These are phyloP conservation scores for Lophiostoma macrostomum DNA, from an alignment of 495 filamentous ascomycete genomes.

Conservation along the genomic window DNA sequence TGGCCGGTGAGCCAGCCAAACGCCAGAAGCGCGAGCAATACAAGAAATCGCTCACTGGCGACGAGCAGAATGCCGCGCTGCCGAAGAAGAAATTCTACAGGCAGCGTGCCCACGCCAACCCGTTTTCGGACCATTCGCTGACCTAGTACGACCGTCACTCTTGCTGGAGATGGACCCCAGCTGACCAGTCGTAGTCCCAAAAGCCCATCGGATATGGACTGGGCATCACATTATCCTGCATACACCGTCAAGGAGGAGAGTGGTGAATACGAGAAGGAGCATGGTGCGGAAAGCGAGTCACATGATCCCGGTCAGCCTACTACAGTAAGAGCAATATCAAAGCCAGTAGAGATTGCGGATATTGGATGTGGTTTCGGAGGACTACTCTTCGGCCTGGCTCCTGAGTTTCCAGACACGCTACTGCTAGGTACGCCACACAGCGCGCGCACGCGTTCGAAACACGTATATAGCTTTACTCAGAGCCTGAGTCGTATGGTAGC, in stretches of 20 bases:
- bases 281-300: constrained; percentile 27
- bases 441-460: neutral
- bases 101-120: constrained; percentile 95
- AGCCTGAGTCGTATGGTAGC: too few species aligned
- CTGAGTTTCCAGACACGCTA: constrained; percentile 73
- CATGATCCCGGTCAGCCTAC: constrained; percentile 6
- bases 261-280: constrained; percentile 8
- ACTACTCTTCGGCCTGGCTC: constrained; percentile 79
- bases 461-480: too few species aligned
- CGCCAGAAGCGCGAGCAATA: constrained; percentile 73
- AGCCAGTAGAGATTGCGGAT: constrained; percentile 87
- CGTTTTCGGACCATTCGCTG: constrained; percentile 88
- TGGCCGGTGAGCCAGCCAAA: constrained; percentile 59
- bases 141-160: constrained; percentile 60
- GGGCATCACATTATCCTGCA: constrained; percentile 79
- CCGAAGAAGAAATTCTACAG: constrained; percentile 94
- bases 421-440: constrained; percentile 61
- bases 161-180: constrained; percentile 14
- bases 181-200: constrained; percentile 58
- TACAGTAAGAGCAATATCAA: constrained; percentile 47
- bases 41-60: constrained; percentile 45
- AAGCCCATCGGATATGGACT: constrained; percentile 82
- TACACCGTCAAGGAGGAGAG: constrained; percentile 45
- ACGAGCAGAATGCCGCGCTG: constrained; percentile 48
- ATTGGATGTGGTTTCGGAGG: constrained; percentile 97